Percentiles rank a stretch among this genome's conserved stretches.
Conservation (phyloP, 2,329 filamentous ascomycete species). For the Verticillium tricorpus region DNA sequence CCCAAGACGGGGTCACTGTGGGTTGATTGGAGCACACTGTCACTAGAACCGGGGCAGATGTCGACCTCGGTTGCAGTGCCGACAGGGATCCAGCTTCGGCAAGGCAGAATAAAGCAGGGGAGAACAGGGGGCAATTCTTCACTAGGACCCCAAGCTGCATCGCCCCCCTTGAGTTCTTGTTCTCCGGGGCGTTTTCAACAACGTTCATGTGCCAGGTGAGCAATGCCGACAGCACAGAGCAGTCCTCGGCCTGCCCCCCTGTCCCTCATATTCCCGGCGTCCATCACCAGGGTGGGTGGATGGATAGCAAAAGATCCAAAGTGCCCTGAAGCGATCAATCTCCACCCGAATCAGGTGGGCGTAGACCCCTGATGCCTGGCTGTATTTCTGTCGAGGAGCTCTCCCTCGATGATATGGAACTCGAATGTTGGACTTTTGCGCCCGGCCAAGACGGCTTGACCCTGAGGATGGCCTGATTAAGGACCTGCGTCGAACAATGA, state of each 20-base stretch:
- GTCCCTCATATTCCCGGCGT: neutral
- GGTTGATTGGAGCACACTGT: neutral
- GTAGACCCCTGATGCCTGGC: neutral
- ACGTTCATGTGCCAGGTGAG: neutral
- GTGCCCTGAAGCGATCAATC: neutral
- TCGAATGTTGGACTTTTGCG: neutral
- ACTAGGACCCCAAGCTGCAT: neutral
- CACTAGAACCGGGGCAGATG: neutral
- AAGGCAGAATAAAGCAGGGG: neutral
- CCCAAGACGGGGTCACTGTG: neutral
- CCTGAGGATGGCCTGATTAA: neutral
- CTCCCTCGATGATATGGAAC: neutral
- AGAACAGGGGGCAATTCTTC: neutral
- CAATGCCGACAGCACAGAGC: neutral
- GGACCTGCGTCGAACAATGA: neutral
- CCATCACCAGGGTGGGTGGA: neutral
- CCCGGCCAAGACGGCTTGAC: neutral
- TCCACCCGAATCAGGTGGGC: neutral
- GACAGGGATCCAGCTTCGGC: neutral
- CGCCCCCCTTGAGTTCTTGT: neutral
- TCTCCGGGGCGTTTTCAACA: neutral
- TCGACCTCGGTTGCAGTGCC: neutral
- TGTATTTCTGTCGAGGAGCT: neutral
- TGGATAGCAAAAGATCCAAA: neutral
- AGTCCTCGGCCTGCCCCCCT: neutral